Base-by-base conservation (phyloP, 176 grass and related monocot genomes). In the Carex cristatella region DNA sequence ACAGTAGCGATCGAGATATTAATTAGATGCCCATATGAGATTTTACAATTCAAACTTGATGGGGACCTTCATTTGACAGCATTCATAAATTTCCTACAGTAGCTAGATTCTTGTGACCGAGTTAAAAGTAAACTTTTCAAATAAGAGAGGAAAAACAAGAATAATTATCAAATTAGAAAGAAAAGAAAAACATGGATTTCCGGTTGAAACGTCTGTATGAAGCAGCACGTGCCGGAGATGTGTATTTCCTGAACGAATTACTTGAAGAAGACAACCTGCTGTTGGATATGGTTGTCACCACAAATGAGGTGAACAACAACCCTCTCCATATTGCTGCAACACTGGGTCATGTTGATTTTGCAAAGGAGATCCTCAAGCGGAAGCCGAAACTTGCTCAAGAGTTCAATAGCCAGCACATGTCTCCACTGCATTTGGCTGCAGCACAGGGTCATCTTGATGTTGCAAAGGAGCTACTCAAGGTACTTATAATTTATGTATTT, bases 251-350 rank as follows among this genome's bases (percentile, higher is more conserved):
- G 1, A 27, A 58, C 3, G 40, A 15, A n/a, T 6, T 86, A 4
- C 16, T 86, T 9, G 14, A 65, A 18, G 58, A 86, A 10, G 71
- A 79, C 44, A 15, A 65, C 1, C 42, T 79, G 28, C 60, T 86
- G 1, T 15, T 86, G 13, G 37, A 79, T 16, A 62, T 8, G 27
- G 32, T 46, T 0, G 5, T 23, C 15, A 48, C 69, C 9, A 61
- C 16, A 32, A 48, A 2, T 76, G 15, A 35, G 7, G 5, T 32
- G 15, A 28, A 18, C 8, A 54, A 86, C 30, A 69, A 76, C 13
- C 85, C 75, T 27, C 85, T 86, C 10, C 76, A 86, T 57, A 69
- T 81, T 4, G 61, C 61, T 8, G 85, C 62, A 6, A 1, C 63
- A 30, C 74, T 70, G 1, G 85, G 85, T 5, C 62, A 86, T 55